These are phyloP conservation scores for Termitomyces sp. DNA, from an alignment of 768 basidiomycete genomes.

Conservation along the genomic window DNA sequence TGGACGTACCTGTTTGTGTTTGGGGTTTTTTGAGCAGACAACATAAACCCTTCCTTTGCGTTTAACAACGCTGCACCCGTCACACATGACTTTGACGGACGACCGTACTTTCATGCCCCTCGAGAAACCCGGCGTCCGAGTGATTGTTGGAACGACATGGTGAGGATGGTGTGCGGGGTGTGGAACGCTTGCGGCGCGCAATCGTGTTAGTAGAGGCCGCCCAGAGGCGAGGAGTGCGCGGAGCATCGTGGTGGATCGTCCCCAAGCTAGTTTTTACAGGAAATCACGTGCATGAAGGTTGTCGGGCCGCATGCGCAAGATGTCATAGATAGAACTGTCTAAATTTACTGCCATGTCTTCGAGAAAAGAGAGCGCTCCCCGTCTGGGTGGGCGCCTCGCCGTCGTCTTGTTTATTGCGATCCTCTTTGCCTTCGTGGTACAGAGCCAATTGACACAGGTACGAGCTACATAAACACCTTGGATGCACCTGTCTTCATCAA, in stretches of 20 bases:
- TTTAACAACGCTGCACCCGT: slow-evolving; percentile 84
- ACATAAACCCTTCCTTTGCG: slow-evolving; percentile 91
- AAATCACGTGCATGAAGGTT: slow-evolving; percentile 5
- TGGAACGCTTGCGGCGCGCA: slow-evolving; percentile 31
- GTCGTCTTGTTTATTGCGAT: slow-evolving; percentile 51
- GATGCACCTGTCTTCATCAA: background rate
- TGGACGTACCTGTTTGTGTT: slow-evolving; percentile 86
- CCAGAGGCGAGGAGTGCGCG: slow-evolving; percentile 60
- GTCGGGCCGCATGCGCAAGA: too few relatives aligned
- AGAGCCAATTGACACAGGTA: slow-evolving; percentile 78
- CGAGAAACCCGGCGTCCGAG: slow-evolving; percentile 31
- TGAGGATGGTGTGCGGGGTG: slow-evolving; percentile 25
- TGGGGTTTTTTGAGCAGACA: slow-evolving; percentile 89
- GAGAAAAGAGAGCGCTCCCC: slow-evolving; percentile 23
- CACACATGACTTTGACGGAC: slow-evolving; percentile 92
- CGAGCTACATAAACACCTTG: slow-evolving; percentile 5
- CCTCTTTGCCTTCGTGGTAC: slow-evolving; percentile 69
- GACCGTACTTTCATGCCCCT: slow-evolving; percentile 96
- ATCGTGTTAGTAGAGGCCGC: slow-evolving; percentile 54
- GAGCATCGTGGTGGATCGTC: slow-evolving; percentile 39
- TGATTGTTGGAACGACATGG: slow-evolving; percentile 19
- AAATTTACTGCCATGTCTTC: slow-evolving; percentile 19
- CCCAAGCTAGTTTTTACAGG: background rate
- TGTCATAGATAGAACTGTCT: background rate
- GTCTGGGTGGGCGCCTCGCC: slow-evolving; percentile 43